Conservation (phyloP, 2,329 filamentous ascomycete genomes). For the Dactylellina parvicollis region DNA sequence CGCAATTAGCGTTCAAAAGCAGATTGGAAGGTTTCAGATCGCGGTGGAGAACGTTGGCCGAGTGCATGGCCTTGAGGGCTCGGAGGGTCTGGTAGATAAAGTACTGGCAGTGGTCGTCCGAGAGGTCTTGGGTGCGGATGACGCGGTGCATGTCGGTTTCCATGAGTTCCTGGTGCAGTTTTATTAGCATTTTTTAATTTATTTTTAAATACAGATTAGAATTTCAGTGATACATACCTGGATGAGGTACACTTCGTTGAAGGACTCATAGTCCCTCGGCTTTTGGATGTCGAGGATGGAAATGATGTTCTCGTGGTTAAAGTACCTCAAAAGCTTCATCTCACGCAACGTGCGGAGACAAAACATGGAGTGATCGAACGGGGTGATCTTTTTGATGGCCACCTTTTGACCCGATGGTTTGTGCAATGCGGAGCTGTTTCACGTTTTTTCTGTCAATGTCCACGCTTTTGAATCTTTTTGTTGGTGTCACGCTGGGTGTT, state of each 20-base stretch:
- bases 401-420: slow-evolving; percentile 98
- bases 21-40: slow-evolving; percentile 98
- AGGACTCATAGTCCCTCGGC: slow-evolving; percentile 92
- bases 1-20: slow-evolving; percentile 96
- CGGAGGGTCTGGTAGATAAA: slow-evolving; percentile 99
- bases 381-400: slow-evolving; percentile 99
- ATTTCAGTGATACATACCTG: slow-evolving; percentile 71
- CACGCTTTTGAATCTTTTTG: slow-evolving; percentile 20
- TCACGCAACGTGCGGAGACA: slow-evolving; percentile 94
- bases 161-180: slow-evolving; percentile 81
- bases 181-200: slow-evolving; percentile 12
- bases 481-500: neutral
- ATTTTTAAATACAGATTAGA: neutral
- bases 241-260: slow-evolving; percentile 98
- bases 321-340: slow-evolving; percentile 98
- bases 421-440: slow-evolving; percentile 86
- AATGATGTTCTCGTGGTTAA: slow-evolving; percentile 99
- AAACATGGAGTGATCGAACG: slow-evolving; percentile 99
- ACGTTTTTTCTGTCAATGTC: neutral
- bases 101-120: slow-evolving; percentile 99
- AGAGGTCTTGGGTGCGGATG: slow-evolving; percentile 97
- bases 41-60: slow-evolving; percentile 95
- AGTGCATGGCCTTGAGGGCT: slow-evolving; percentile 98
- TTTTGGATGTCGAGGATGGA: slow-evolving; percentile 99
- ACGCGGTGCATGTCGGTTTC: slow-evolving; percentile 99